A percentile compares a stretch with the other conserved stretches of the same genome.
Evolutionary conservation across 495 filamentous ascomycete species (phyloP).

Genomic region (Penicillium turbatum): DNA sequence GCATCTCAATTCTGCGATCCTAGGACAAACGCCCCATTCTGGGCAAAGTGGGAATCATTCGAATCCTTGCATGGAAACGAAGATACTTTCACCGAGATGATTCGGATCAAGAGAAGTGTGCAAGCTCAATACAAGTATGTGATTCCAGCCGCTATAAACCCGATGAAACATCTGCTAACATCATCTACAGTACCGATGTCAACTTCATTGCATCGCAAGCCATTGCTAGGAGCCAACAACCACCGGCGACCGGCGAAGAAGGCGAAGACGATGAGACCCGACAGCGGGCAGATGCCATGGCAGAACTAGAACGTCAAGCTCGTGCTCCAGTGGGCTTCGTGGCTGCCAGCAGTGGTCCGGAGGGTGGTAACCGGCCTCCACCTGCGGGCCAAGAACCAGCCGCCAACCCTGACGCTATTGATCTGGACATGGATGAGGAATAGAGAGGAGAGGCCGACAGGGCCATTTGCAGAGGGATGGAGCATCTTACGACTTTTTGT

Average conservation of each 20-base stretch:
- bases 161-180: constrained; percentile 15
- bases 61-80: constrained; percentile 98
- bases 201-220: constrained; percentile 98
- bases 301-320: constrained; percentile 81
- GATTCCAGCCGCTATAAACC: background rate
- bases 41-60: constrained; percentile 95
- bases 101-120: constrained; percentile 93
- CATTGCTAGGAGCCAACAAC: constrained; percentile 70
- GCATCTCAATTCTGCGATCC: constrained; percentile 97
- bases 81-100: constrained; percentile 99
- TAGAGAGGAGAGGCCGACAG: constrained; percentile 10
- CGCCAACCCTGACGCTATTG: constrained; percentile 84
- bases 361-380: constrained; percentile 62
- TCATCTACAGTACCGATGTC: constrained; percentile 71
- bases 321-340: constrained; percentile 90
- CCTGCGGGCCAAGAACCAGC: constrained; percentile 37
- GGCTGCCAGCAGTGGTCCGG: constrained; percentile 72
- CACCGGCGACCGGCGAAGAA: constrained; percentile 40
- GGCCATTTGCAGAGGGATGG: background rate
- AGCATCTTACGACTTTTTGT: background rate
- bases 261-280: constrained; percentile 44
- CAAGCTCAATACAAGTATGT: constrained; percentile 90
- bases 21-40: constrained; percentile 81
- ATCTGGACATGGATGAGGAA: constrained; percentile 66
- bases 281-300: constrained; percentile 79